Conservation (phyloP, 805 yeast genomes). For the Lipomyces kockii region DNA sequence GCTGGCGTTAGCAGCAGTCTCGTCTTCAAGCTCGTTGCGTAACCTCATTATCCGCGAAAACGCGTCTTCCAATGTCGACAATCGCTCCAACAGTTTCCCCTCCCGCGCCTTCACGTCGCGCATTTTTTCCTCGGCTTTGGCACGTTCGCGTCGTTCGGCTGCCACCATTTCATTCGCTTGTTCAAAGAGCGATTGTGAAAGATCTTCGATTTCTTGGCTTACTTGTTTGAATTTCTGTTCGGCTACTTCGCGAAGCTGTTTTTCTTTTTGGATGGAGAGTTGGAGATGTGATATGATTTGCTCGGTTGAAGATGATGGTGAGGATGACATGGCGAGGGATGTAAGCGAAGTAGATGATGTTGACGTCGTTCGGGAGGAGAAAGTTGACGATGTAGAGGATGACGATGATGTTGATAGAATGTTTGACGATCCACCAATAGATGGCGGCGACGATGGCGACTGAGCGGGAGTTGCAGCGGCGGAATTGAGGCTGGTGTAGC, state of each 20-base stretch:
- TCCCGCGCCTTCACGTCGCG: constrained; percentile 27
- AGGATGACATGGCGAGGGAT: constrained; percentile 7
- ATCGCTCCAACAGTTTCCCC: constrained; percentile 15
- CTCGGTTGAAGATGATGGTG: constrained; percentile 13
- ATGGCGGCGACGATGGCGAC: constrained; percentile 15
- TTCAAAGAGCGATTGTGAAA: constrained; percentile 37
- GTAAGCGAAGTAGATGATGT: constrained; percentile 10
- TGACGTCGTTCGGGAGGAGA: constrained; percentile 14
- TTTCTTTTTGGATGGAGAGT: constrained; percentile 25
- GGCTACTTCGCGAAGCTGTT: constrained; percentile 33
- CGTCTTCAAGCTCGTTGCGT: constrained; percentile 15
- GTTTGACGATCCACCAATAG: constrained; percentile 13
- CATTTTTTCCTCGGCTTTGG: constrained; percentile 24
- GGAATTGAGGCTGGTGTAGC: background rate
- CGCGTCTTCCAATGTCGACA: constrained; percentile 26
- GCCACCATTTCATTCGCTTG: constrained; percentile 39
- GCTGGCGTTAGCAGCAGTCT: background rate
- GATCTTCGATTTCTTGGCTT: constrained; percentile 37
- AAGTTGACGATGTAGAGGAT: constrained; percentile 13
- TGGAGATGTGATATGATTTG: constrained; percentile 18
- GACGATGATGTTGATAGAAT: constrained; percentile 3
- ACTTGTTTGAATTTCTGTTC: constrained; percentile 35
- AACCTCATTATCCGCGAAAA: constrained; percentile 18
- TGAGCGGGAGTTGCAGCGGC: background rate
- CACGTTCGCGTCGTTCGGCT: constrained; percentile 34